Evolutionary conservation across 306 rosid genomes (phyloP).

Genomic region (Fragaria vesca): DNA sequence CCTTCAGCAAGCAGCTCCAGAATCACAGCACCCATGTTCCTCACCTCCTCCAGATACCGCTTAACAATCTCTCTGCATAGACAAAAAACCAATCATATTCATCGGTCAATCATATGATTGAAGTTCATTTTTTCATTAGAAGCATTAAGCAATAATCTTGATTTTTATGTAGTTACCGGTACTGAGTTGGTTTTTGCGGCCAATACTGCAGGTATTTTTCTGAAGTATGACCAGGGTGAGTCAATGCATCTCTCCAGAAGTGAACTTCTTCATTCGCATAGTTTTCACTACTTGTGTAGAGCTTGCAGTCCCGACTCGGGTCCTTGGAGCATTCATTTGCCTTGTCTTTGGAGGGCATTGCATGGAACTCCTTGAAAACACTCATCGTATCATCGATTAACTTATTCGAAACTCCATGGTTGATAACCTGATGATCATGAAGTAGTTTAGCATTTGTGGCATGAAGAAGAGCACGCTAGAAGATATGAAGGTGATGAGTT

Average conservation of each 20-base stretch:
- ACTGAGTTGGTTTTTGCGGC: constrained; percentile 63
- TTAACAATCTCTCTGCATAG: constrained; percentile 53
- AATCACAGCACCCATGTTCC: constrained; percentile 38
- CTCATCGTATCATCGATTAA: constrained; percentile 39
- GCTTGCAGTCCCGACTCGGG: constrained; percentile 46
- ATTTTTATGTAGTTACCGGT: constrained; percentile 29
- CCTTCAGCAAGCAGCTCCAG: constrained; percentile 61
- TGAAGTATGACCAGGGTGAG: constrained; percentile 55
- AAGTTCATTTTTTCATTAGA: neutral
- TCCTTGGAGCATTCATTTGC: constrained; percentile 53
- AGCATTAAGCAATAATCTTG: neutral
- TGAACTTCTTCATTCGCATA: constrained; percentile 32
- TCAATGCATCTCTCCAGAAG: constrained; percentile 69
- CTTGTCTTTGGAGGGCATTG: constrained; percentile 59
- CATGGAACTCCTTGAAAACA: constrained; percentile 58
- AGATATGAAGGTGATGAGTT: neutral
- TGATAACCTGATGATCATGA: constrained; percentile 46
- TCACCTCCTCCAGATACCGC: constrained; percentile 33
- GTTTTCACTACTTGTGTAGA: constrained; percentile 68
- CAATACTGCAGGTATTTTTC: constrained; percentile 48
- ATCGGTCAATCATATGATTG: neutral
- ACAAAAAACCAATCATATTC: too few species aligned
- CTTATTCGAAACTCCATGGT: constrained; percentile 59
- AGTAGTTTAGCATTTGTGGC: neutral
- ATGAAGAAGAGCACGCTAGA: too few species aligned